Conservation (phyloP, 2,329 filamentous ascomycete genomes). For the Cercospora nicotianae region DNA sequence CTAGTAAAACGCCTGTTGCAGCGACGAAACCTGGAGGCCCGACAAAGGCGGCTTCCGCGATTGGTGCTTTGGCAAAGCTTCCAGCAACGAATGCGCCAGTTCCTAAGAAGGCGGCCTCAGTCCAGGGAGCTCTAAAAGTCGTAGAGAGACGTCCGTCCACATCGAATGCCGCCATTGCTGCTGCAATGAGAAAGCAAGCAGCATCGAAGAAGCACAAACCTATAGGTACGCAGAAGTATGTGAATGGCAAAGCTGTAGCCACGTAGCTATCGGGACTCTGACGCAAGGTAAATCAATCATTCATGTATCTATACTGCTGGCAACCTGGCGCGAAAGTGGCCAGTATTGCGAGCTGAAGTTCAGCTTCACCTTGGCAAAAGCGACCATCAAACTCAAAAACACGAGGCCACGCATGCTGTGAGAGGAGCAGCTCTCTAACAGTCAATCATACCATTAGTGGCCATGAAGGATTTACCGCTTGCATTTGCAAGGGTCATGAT, state of each 20-base stretch:
- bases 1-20: background rate
- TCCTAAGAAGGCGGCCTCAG: constrained; percentile 15
- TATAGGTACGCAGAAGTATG: constrained; percentile 34
- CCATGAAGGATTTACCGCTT: background rate
- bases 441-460: background rate
- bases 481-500: background rate
- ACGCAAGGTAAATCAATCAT: background rate
- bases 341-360: background rate
- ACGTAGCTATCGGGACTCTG: background rate
- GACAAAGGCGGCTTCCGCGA: constrained; percentile 10
- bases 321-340: background rate
- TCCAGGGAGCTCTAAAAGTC: constrained; percentile 20
- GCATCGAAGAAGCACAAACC: constrained; percentile 24
- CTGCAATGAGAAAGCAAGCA: constrained; percentile 24
- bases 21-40: constrained; percentile 14
- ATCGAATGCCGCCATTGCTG: constrained; percentile 17
- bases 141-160: constrained; percentile 20
- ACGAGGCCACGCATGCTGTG: background rate
- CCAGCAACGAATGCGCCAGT: constrained; percentile 1
- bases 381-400: background rate
- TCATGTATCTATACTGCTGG: background rate
- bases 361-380: background rate
- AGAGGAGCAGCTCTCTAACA: background rate
- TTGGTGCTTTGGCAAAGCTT: background rate
- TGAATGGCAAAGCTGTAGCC: constrained; percentile 21